phyloP scores from a whole-genome alignment of 495 filamentous ascomycete species.

The Penicillium soppii region DNA sequence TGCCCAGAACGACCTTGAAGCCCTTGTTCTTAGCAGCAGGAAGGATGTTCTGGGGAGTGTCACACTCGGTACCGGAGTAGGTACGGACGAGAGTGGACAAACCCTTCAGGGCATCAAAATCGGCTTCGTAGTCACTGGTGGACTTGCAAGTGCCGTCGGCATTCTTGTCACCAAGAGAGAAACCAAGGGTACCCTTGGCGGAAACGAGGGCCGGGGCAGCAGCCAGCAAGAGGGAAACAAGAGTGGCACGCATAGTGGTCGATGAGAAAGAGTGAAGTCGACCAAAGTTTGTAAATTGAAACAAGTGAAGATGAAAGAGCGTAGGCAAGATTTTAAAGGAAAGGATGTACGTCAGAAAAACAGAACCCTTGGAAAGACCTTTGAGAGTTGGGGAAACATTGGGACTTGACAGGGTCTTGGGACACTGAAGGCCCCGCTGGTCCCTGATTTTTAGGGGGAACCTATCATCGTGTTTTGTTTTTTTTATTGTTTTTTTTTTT shows the following conservation, averaged over 20 bases:
- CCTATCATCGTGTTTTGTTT: too few species aligned
- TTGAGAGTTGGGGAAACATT: slow-evolving; percentile 5
- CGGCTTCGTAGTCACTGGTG: slow-evolving; percentile 60
- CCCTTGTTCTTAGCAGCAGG: slow-evolving; percentile 69
- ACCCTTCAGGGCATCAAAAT: slow-evolving; percentile 61
- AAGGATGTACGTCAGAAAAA: slow-evolving; percentile 11
- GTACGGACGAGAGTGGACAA: slow-evolving; percentile 62
- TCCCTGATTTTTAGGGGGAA: slow-evolving; percentile 10
- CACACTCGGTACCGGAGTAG: slow-evolving; percentile 65
- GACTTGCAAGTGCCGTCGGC: slow-evolving; percentile 63
- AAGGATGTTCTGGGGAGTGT: slow-evolving; percentile 64
- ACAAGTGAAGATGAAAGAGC: not conserved
- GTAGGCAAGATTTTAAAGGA: not conserved
- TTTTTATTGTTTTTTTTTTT: too few species aligned
- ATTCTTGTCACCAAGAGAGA: slow-evolving; percentile 50
- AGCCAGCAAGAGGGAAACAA: slow-evolving; percentile 41
- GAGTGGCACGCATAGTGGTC: slow-evolving; percentile 42
- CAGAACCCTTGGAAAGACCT: not conserved
- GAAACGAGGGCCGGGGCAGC: slow-evolving; percentile 42
- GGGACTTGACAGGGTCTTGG: slow-evolving; percentile 12
- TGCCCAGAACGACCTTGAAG: slow-evolving; percentile 74
- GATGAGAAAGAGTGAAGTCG: slow-evolving; percentile 14
- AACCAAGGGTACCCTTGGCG: slow-evolving; percentile 47
- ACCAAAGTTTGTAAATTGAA: slow-evolving; percentile 5
- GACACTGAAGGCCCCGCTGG: not conserved